phyloP scores from a whole-genome alignment of 805 yeast genomes.

The Maudiozyma barnettii region DNA sequence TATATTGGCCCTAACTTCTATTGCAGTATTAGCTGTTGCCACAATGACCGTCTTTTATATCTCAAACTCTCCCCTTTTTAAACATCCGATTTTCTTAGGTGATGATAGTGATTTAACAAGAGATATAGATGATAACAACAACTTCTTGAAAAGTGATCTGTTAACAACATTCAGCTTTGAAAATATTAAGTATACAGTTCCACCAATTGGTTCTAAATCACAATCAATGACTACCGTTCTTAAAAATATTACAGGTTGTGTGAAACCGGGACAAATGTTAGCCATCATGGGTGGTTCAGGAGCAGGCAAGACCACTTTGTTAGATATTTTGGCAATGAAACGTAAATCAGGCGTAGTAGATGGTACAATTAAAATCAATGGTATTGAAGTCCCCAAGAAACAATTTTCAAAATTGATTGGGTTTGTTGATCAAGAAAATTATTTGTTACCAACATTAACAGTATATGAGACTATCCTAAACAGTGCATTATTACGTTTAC shows the following conservation, averaged over 20 bases:
- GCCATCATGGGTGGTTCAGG: conserved; percentile 99
- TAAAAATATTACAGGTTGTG: conserved; percentile 60
- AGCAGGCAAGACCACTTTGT: conserved; percentile 91
- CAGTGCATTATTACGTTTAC: conserved; percentile 82
- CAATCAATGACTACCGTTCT: conserved; percentile 36
- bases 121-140: conserved; percentile 20
- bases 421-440: conserved; percentile 94
- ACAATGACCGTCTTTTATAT: conserved; percentile 34
- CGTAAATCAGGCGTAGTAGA: conserved; percentile 61
- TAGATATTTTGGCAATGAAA: conserved; percentile 87
- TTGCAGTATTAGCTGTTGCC: conserved; percentile 29
- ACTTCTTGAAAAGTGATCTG: conserved; percentile 38
- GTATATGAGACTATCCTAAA: conserved; percentile 93
- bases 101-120: conserved; percentile 8
- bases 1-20: conserved; percentile 32
- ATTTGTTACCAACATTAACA: conserved; percentile 80
- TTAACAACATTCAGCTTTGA: conserved; percentile 75
- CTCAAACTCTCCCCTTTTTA: conserved; percentile 56
- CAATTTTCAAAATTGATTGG: conserved; percentile 67
- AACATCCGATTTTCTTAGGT: conserved; percentile 12
- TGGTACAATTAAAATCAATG: conserved; percentile 74
- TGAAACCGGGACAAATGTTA: conserved; percentile 76
- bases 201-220: conserved; percentile 5
- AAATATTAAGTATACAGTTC: conserved; percentile 45
- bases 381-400: conserved; percentile 32